Conservation (phyloP, 2,329 filamentous ascomycete species). For the Penicillium brasilianum region DNA sequence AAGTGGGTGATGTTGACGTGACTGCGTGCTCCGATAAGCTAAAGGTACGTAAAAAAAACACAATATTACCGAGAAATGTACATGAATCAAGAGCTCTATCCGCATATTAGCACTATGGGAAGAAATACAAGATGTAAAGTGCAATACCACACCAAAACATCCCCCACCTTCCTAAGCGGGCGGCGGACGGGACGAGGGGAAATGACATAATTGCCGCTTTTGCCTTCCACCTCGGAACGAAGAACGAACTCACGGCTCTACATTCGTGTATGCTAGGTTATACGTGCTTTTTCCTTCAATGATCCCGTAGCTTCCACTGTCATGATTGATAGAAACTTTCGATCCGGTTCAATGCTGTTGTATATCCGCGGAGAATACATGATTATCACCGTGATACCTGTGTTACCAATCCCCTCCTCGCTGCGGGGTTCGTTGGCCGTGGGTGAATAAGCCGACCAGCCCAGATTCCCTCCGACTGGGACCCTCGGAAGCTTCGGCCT, state of each 20-base stretch:
- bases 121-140: background rate
- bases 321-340: background rate
- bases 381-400: constrained; percentile 11
- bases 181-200: constrained; percentile 25
- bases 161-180: constrained; percentile 35
- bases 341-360: background rate
- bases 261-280: background rate
- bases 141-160: constrained; percentile 14
- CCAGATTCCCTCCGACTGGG: constrained; percentile 20
- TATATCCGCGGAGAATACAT: background rate
- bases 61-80: constrained; percentile 1
- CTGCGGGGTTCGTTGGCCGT: constrained; percentile 25
- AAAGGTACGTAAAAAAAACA: constrained; percentile 1
- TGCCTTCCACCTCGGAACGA: constrained; percentile 3
- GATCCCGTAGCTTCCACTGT: background rate
- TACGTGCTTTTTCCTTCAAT: background rate
- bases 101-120: too few relatives aligned
- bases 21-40: constrained; percentile 12
- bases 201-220: constrained; percentile 31
- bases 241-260: background rate
- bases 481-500: constrained; percentile 17
- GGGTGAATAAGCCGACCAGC: constrained; percentile 31
- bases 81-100: background rate
- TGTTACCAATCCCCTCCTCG: constrained; percentile 6
- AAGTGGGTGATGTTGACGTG: constrained; percentile 35